Evolutionary conservation across 495 filamentous ascomycete genomes (phyloP), one percentile per base, ranked within the genome.

Genomic region (Halenospora varia): DNA sequence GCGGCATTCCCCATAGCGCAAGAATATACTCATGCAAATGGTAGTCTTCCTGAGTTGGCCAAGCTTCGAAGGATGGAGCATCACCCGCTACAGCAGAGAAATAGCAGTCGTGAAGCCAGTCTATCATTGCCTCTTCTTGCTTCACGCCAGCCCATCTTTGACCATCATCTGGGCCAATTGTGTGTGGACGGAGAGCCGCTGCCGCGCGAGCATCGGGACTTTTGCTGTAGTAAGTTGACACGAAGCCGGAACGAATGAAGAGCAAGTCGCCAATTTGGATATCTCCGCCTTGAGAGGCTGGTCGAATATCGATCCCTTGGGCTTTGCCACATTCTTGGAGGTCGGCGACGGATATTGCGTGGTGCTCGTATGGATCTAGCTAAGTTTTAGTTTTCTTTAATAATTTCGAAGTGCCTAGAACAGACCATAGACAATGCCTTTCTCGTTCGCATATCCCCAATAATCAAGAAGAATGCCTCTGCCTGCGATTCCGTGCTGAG

Each of bases 81-180:
- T 84, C 81, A 10, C 77, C 73, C 9, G 72, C 81, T 1, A 83
- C 74, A 2, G 79, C 81, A 0, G 78, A 70, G 60, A 84, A 81
- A 20, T 71, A 88, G 51, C 75, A 80, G 65, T 88, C 83, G 61
- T 87, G 82, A 58, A 89, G 60, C 78, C 82, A 88, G 48, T 84
- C 79, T 48, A 82, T 62, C 40, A 86, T 73, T 47, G 69, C 68
- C 25, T 83, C 74, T 35, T 82, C 81, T 63, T 87, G 84, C 47
- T 74, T 73, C 0, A 89, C 62, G 2, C 85, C 85, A 3, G 80
- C 80, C 62, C 75, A 88, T 11, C 62, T 44, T 74, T 79, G 62
- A 57, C 75, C 70, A 53, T 75, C 62, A 22, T 68, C 64, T 67
- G 57, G 70, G 41, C 62, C 77, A 64, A 66, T 75, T 68, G 2